Percentiles rank a stretch among this genome's conserved stretches.
phyloP scores from a whole-genome alignment of 1,284 basidiomycete genomes.

The Tilletia horrida region DNA sequence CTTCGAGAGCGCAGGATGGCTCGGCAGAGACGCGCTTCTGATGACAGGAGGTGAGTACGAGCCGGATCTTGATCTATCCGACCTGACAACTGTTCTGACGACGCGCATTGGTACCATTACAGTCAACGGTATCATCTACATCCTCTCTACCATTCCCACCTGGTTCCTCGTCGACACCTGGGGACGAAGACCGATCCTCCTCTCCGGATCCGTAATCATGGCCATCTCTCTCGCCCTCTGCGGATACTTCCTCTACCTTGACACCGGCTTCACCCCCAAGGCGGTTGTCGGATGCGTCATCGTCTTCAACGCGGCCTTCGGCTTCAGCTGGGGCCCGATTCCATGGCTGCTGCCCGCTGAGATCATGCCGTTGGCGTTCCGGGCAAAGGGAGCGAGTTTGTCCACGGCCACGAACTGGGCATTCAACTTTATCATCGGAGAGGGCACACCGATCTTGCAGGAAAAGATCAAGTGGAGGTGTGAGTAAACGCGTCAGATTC shows the following conservation, averaged over 20 bases:
- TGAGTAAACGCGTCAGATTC: neutral
- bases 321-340: slow-evolving; percentile 66
- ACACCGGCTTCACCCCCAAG: slow-evolving; percentile 64
- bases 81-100: neutral
- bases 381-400: slow-evolving; percentile 71
- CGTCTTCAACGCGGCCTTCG: slow-evolving; percentile 89
- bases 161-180: slow-evolving; percentile 94
- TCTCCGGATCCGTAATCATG: slow-evolving; percentile 81
- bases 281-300: slow-evolving; percentile 86
- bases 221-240: slow-evolving; percentile 71
- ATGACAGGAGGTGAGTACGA: slow-evolving; percentile 86
- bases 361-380: slow-evolving; percentile 63
- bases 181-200: slow-evolving; percentile 81
- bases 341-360: slow-evolving; percentile 76
- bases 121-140: slow-evolving; percentile 64
- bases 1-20: slow-evolving; percentile 77
- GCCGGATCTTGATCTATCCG: too few relatives aligned
- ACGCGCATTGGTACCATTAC: neutral
- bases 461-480: slow-evolving; percentile 81
- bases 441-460: slow-evolving; percentile 82
- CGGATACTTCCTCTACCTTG: slow-evolving; percentile 90
- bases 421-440: slow-evolving; percentile 78
- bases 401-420: slow-evolving; percentile 37
- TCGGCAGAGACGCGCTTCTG: slow-evolving; percentile 87
- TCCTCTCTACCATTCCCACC: slow-evolving; percentile 60